Conservation (phyloP, 495 filamentous ascomycete species). For the Penicillium paradoxum region DNA sequence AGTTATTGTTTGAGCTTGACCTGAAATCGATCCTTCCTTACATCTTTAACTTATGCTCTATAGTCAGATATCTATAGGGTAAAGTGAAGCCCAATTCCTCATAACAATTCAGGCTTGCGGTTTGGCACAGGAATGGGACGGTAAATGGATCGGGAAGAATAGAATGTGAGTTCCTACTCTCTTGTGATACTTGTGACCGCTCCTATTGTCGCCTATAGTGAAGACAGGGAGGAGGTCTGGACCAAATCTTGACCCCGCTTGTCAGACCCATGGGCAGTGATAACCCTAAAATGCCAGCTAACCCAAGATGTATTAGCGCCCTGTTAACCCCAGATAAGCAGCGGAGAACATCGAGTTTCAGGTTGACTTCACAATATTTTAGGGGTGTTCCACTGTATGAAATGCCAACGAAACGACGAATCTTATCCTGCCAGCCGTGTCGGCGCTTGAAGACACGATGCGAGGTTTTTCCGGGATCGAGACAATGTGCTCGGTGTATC, state of each 20-base stretch:
- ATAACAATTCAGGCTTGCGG: too few species aligned
- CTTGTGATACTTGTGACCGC: too few species aligned
- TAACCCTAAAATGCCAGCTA: slow-evolving; percentile 3
- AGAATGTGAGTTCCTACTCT: too few species aligned
- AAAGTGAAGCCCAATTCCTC: too few species aligned
- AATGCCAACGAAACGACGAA: slow-evolving; percentile 6
- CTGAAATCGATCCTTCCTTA: too few species aligned
- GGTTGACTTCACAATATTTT: not conserved
- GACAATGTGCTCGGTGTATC: slow-evolving; percentile 7
- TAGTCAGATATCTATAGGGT: too few species aligned
- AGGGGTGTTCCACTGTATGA: not conserved
- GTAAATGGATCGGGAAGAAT: too few species aligned
- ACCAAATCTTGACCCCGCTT: not conserved
- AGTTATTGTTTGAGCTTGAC: too few species aligned
- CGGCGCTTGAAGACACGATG: slow-evolving; percentile 8
- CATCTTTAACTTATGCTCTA: too few species aligned
- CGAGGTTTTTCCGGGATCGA: slow-evolving; percentile 6
- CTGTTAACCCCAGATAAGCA: slow-evolving; percentile 7
- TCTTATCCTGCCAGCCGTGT: slow-evolving; percentile 5
- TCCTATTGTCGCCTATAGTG: too few species aligned
- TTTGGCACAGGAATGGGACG: too few species aligned
- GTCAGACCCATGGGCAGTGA: not conserved
- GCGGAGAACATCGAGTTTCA: slow-evolving; percentile 9
- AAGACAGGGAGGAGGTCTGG: too few species aligned
- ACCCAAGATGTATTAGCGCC: slow-evolving; percentile 4